Percentiles rank a stretch among this genome's conserved stretches.
phyloP scores from a whole-genome alignment of 441 rosid species.

The Brassica balearica region DNA sequence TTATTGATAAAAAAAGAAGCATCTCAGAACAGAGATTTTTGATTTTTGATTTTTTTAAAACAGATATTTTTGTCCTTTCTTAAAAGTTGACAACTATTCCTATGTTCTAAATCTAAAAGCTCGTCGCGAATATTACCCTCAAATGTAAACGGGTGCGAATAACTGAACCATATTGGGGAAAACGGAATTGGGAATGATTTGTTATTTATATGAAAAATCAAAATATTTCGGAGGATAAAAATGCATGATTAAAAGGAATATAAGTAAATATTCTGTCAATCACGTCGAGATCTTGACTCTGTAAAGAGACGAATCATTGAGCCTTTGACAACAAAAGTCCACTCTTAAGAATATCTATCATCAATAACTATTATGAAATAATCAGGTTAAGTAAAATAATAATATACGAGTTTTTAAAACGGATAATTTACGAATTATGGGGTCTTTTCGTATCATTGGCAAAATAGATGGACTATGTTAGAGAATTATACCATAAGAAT shows the following conservation, averaged over 20 bases:
- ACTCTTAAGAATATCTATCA: constrained; percentile 35
- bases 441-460: constrained; percentile 9
- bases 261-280: constrained; percentile 45
- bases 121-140: constrained; percentile 35
- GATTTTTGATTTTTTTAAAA: no score
- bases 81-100: constrained; percentile 32
- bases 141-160: constrained; percentile 34
- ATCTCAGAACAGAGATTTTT: constrained; percentile 19
- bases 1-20: background rate
- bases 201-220: constrained; percentile 25
- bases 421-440: background rate
- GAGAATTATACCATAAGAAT: background rate
- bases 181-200: constrained; percentile 8
- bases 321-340: constrained; percentile 47
- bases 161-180: constrained; percentile 21
- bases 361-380: constrained; percentile 10
- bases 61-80: constrained; percentile 3
- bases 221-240: constrained; percentile 20
- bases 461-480: constrained; percentile 16
- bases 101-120: constrained; percentile 36
- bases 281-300: constrained; percentile 44
- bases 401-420: no score
- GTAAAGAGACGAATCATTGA: constrained; percentile 46
- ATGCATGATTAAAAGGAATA: constrained; percentile 40
- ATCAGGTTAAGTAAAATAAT: background rate